Evolutionary conservation across 768 basidiomycete genomes (phyloP).

Genomic region (Calocera viscosa): DNA sequence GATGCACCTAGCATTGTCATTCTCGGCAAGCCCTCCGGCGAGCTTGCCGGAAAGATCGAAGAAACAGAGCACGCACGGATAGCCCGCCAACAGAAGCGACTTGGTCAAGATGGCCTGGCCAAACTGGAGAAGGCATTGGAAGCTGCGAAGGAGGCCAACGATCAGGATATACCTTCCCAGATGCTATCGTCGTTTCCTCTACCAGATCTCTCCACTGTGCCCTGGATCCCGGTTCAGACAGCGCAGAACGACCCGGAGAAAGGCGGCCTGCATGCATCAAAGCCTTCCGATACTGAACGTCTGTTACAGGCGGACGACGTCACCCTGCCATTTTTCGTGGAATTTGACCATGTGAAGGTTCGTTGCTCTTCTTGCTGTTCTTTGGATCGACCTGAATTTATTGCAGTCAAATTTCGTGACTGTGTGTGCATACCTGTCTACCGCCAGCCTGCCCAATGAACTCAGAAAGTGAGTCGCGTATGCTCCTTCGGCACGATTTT

Average conservation of each 20-base stretch:
- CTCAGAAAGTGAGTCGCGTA: constrained; percentile 55
- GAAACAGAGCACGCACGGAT: constrained; percentile 68
- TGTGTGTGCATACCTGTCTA: constrained; percentile 65
- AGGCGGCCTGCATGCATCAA: constrained; percentile 8
- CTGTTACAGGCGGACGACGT: constrained; percentile 58
- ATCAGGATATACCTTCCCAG: constrained; percentile 63
- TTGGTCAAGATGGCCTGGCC: constrained; percentile 73
- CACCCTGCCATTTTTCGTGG: constrained; percentile 71
- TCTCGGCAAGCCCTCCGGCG: constrained; percentile 77
- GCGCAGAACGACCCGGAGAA: constrained; percentile 47
- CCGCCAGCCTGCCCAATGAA: constrained; percentile 54
- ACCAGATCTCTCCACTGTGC: constrained; percentile 77
- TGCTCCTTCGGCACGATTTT: not conserved
- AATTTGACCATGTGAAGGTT: constrained; percentile 88
- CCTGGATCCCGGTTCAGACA: constrained; percentile 74
- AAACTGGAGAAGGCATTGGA: constrained; percentile 56
- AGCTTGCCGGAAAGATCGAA: constrained; percentile 67
- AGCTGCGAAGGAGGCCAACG: constrained; percentile 77
- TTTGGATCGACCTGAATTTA: not conserved
- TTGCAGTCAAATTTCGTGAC: constrained; percentile 82
- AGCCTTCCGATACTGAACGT: constrained; percentile 35
- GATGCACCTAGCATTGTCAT: constrained; percentile 62
- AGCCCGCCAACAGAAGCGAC: constrained; percentile 47
- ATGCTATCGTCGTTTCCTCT: constrained; percentile 79
- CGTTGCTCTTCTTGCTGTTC: constrained; percentile 14